phyloP scores from a whole-genome alignment of 2,329 filamentous ascomycete genomes.

The Didymella keratinophila region DNA sequence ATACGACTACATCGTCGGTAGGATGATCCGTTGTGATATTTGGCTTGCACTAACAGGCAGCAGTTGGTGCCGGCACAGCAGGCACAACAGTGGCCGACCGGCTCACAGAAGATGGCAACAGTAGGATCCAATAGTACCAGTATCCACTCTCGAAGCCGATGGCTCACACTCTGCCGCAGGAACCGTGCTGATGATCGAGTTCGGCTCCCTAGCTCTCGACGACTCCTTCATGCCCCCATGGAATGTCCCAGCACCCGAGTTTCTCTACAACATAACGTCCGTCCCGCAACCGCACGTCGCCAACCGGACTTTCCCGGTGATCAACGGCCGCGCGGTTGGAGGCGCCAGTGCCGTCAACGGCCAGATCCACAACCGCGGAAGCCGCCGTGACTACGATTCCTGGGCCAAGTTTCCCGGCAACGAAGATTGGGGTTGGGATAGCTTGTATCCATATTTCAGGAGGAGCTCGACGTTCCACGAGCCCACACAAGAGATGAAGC shows the following conservation, averaged over 20 bases:
- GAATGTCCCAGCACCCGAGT: constrained; percentile 32
- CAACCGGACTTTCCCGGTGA: constrained; percentile 6
- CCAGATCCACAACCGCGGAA: constrained; percentile 6
- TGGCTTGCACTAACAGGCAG: background rate
- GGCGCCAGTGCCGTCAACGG: constrained; percentile 49
- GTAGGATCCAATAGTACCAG: constrained; percentile 14
- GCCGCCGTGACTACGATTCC: constrained; percentile 4
- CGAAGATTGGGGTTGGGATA: constrained; percentile 3
- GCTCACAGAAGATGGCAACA: constrained; percentile 29
- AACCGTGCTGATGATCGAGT: constrained; percentile 41
- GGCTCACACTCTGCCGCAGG: constrained; percentile 13
- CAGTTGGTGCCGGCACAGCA: constrained; percentile 36
- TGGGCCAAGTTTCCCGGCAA: constrained; percentile 8
- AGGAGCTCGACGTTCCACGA: constrained; percentile 27
- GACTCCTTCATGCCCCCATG: constrained; percentile 33
- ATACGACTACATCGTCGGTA: constrained; percentile 10
- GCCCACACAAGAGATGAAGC: constrained; percentile 15
- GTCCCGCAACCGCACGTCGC: constrained; percentile 30
- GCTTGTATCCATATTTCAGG: constrained; percentile 15
- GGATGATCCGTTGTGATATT: background rate
- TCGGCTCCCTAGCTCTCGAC: constrained; percentile 34
- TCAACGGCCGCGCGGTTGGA: constrained; percentile 8
- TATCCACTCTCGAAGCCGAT: background rate
- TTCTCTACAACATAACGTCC: constrained; percentile 32
- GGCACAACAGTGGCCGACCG: constrained; percentile 40